Evolutionary conservation across 23 red algal species (phyloP).

Genomic region (Gracilaria vermiculophylla): DNA sequence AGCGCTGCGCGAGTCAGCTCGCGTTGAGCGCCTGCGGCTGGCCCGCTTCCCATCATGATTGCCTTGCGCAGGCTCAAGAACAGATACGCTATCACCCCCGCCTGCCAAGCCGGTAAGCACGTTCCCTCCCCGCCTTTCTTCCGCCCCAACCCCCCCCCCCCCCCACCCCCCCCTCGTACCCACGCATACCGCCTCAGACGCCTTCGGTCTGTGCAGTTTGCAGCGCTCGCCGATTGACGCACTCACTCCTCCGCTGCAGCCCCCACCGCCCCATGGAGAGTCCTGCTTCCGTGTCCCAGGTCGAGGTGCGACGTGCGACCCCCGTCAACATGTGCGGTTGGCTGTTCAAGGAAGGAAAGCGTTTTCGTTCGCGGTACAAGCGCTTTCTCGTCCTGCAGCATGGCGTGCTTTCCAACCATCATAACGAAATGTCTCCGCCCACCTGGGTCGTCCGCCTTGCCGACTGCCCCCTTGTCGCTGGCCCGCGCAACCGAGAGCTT

Average conservation of each 20-base stretch:
- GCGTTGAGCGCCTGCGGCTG: too few relatives aligned
- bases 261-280: background rate
- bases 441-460: conserved; percentile 77
- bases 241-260: too few relatives aligned
- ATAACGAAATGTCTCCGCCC: conserved; percentile 48
- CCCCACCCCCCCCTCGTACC: too few relatives aligned
- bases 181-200: too few relatives aligned
- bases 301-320: conserved; percentile 30
- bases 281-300: conserved; percentile 26
- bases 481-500: conserved; percentile 68
- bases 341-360: conserved; percentile 82
- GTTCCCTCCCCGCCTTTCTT: too few relatives aligned
- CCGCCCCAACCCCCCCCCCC: too few relatives aligned
- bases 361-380: conserved; percentile 62
- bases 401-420: conserved; percentile 76
- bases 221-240: too few relatives aligned
- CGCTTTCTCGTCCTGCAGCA: conserved; percentile 76
- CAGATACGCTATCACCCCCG: too few relatives aligned
- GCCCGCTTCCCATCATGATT: too few relatives aligned
- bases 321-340: conserved; percentile 79
- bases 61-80: too few relatives aligned
- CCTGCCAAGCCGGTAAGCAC: too few relatives aligned
- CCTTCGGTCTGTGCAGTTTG: background rate
- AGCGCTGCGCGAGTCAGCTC: too few relatives aligned
- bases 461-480: conserved; percentile 71